Evolutionary conservation across 352 stramenopile species (phyloP).

Genomic region (Phytophthora meadii): DNA sequence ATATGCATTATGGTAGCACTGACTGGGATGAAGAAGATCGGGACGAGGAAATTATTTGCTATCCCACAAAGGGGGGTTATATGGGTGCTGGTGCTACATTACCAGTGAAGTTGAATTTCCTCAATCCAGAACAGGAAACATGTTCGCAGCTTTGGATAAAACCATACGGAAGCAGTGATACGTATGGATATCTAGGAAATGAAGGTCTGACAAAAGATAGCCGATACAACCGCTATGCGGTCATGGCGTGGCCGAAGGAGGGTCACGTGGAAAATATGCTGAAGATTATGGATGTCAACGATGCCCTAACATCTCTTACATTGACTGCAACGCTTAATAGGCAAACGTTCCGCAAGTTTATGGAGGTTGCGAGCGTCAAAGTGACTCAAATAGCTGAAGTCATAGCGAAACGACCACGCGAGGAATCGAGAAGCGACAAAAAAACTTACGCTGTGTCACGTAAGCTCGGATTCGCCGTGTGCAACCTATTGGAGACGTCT

Average conservation of each 20-base stretch:
- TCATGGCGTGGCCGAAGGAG: slow-evolving; percentile 1
- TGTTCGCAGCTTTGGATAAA: not conserved
- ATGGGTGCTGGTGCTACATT: not conserved
- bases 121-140: slow-evolving; percentile 2
- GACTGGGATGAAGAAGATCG: not conserved
- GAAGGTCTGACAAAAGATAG: not conserved
- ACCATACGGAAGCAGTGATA: not conserved
- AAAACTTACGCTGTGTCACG: too few species aligned
- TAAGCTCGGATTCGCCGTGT: not conserved
- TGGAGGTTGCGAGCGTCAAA: slow-evolving; percentile 7
- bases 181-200: not conserved
- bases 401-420: too few species aligned
- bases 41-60: not conserved
- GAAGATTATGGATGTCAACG: slow-evolving; percentile 10
- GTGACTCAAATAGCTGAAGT: not conserved
- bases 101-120: slow-evolving; percentile 3
- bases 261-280: slow-evolving; percentile 4
- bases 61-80: not conserved
- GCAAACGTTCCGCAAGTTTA: slow-evolving; percentile 7
- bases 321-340: not conserved
- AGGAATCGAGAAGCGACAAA: too few species aligned
- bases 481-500: slow-evolving; percentile 6
- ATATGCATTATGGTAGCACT: too few species aligned
- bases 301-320: not conserved
- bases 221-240: not conserved